These are phyloP conservation scores for Penicillium macrosclerotiorum DNA, from an alignment of 495 filamentous ascomycete species.

Conservation along the genomic window DNA sequence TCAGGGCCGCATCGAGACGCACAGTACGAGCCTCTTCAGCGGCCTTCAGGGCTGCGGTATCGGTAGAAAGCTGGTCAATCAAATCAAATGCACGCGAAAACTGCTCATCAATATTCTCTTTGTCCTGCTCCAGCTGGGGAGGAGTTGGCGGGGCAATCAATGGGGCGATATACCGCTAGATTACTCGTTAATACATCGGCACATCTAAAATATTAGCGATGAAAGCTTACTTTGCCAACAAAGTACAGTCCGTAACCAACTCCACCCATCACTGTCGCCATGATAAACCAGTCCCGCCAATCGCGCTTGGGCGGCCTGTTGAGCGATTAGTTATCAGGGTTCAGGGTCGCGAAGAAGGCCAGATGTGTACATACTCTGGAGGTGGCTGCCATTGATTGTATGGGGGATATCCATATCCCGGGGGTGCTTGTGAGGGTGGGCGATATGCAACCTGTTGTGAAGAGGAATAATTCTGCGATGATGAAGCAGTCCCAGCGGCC, in stretches of 20 bases:
- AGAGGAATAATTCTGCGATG: slow-evolving; percentile 46
- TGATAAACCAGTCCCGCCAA: slow-evolving; percentile 98
- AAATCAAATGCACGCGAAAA: slow-evolving; percentile 89
- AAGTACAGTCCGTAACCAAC: slow-evolving; percentile 84
- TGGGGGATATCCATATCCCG: slow-evolving; percentile 65
- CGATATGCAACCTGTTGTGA: slow-evolving; percentile 52
- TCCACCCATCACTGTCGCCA: slow-evolving; percentile 87
- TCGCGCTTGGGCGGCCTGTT: slow-evolving; percentile 68
- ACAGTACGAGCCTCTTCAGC: slow-evolving; percentile 83
- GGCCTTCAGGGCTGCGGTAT: slow-evolving; percentile 82
- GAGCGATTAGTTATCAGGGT: slow-evolving; percentile 13
- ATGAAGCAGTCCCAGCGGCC: slow-evolving; percentile 27
- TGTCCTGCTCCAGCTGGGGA: slow-evolving; percentile 89
- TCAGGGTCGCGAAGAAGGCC: not conserved
- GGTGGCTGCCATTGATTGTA: slow-evolving; percentile 72
- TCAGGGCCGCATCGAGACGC: slow-evolving; percentile 76
- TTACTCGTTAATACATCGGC: no score
- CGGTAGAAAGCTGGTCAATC: slow-evolving; percentile 85
- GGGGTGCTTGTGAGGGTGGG: slow-evolving; percentile 51
- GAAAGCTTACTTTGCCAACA: slow-evolving; percentile 67
- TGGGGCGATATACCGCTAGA: slow-evolving; percentile 81
- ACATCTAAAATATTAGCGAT: not conserved
- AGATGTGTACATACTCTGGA: slow-evolving; percentile 50
- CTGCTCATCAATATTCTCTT: slow-evolving; percentile 82
- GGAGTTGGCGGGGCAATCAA: slow-evolving; percentile 92